Evolutionary conservation across 106 monocot species (phyloP), one percentile per base, ranked within the genome.

Genomic region (Dendrobium catenatum): DNA sequence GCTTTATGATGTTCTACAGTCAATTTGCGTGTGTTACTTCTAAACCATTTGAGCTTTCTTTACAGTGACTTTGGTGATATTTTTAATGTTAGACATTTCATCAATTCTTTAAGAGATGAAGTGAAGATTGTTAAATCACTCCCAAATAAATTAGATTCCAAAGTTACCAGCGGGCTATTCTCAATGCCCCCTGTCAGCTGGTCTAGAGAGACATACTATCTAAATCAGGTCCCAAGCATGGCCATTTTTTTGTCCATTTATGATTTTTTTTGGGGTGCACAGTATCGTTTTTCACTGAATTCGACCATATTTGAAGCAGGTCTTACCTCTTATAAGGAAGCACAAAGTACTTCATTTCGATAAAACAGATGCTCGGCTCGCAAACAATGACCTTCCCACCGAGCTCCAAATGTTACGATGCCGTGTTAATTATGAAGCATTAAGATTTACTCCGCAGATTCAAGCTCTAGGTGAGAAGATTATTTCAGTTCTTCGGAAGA

Each of bases 31-130:
- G 40, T 33, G 20, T 43, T 51, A 15, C 41, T 40, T 29, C 79
- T 27, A 66, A 33, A 24, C 19, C 47, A 40, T 0, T 56, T 33
- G 27, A 72, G 27, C 48, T 13, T 42, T 31, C 72, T 84, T 61
- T 82, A 48, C 89, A 97, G 94, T 81, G 90, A 97, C 78, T 97
- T 97, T 84, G 86, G 82, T 6, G 96, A 96, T 82, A 94, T 96
- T 81, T 96, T 96, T 85, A 68, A 94, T 84, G 87, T 90, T 16
- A 76, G 86, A 24, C 92, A 94, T 83, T 96, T 96, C 79, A 90
- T 96, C 46, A 74, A 93, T 83, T 97, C 96, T 5, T 80, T 97
- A 81, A 89, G 90, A 85, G 92, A 97, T 83, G 94, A 97, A 80
- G 88, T 97, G 24, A 90, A 89, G 81, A 94, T 97, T 55, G 73